Evolutionary conservation across 257 asterid genomes (phyloP).

Genomic region (Perilla frutescens): DNA sequence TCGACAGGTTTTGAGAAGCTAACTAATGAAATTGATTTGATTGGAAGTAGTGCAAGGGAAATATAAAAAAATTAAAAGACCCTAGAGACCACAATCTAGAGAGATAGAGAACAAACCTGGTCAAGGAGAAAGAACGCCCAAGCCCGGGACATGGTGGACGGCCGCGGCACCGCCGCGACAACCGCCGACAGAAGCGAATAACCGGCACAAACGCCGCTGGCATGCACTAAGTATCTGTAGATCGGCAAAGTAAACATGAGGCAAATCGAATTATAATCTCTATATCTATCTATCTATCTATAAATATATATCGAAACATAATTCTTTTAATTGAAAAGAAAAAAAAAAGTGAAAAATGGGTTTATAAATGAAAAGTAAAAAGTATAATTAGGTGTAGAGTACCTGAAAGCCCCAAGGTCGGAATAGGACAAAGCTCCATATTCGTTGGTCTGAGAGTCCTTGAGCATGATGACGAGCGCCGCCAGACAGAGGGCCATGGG

Average conservation of each 20-base stretch:
- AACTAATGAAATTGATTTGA: too few species aligned
- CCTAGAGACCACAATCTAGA: too few species aligned
- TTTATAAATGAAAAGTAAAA: too few species aligned
- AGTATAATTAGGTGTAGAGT: constrained; percentile 20
- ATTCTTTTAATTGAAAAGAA: too few species aligned
- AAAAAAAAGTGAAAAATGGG: too few species aligned
- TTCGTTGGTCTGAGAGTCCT: constrained; percentile 71
- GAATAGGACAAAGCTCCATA: constrained; percentile 78
- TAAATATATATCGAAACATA: too few species aligned
- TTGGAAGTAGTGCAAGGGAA: too few species aligned
- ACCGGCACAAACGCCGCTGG: constrained; percentile 93
- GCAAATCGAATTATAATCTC: too few species aligned
- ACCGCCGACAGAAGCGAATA: constrained; percentile 88
- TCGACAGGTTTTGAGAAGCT: too few species aligned
- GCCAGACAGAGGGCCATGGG: constrained; percentile 74
- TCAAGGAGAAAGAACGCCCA: constrained; percentile 91
- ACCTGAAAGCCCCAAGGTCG: constrained; percentile 85
- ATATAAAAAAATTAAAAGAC: too few species aligned
- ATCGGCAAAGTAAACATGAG: background rate
- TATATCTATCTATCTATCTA: too few species aligned
- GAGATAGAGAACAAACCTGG: constrained; percentile 51
- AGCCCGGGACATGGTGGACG: constrained; percentile 71
- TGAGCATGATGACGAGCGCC: constrained; percentile 86
- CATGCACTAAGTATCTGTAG: constrained; percentile 78
- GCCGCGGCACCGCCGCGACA: constrained; percentile 71